Percentiles rank a stretch among this genome's conserved stretches.
These are phyloP conservation scores for Atractiella rhizophila DNA, from an alignment of 768 basidiomycete species.

Conservation along the genomic window DNA sequence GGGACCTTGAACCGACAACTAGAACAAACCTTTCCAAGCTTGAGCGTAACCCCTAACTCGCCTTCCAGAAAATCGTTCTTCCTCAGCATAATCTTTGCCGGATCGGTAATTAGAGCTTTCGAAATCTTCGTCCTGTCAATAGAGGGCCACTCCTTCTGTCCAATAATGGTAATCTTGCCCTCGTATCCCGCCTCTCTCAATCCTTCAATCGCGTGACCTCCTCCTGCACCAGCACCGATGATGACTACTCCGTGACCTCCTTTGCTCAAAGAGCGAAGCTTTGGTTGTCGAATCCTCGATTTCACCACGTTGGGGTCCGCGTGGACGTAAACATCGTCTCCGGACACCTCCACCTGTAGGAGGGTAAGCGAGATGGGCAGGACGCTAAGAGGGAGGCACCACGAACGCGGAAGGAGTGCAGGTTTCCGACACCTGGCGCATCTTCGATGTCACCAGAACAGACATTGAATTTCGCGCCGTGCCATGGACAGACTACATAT, in stretches of 20 bases:
- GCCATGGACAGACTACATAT: too few relatives aligned
- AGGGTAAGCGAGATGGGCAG: slow-evolving; percentile 20
- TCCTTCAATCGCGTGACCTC: slow-evolving; percentile 35
- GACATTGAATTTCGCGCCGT: slow-evolving; percentile 69
- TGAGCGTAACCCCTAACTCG: slow-evolving; percentile 38
- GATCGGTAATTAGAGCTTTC: slow-evolving; percentile 53
- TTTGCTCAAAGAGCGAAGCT: slow-evolving; percentile 26
- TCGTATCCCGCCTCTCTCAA: slow-evolving; percentile 40
- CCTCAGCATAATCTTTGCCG: slow-evolving; percentile 46
- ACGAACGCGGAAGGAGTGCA: too few relatives aligned
- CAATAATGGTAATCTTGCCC: slow-evolving; percentile 48
- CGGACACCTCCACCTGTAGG: slow-evolving; percentile 2
- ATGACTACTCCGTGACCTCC: slow-evolving; percentile 49
- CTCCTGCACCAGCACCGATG: slow-evolving; percentile 64
- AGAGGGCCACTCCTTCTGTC: too few relatives aligned
- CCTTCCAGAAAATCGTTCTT: slow-evolving; percentile 39
- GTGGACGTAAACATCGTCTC: slow-evolving; percentile 3
- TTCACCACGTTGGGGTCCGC: slow-evolving; percentile 2
- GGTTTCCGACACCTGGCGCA: slow-evolving; percentile 54
- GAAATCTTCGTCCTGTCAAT: slow-evolving; percentile 78
- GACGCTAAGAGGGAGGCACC: slow-evolving; percentile 59
- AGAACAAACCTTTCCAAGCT: too few relatives aligned
- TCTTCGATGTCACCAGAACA: slow-evolving; percentile 78
- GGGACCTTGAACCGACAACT: too few relatives aligned
- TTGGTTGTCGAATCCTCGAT: slow-evolving; percentile 24